Percentiles rank a stretch among this genome's conserved stretches.
These are phyloP conservation scores for Ambrosiella beaveri DNA, from an alignment of 2,329 filamentous ascomycete species.

Conservation along the genomic window DNA sequence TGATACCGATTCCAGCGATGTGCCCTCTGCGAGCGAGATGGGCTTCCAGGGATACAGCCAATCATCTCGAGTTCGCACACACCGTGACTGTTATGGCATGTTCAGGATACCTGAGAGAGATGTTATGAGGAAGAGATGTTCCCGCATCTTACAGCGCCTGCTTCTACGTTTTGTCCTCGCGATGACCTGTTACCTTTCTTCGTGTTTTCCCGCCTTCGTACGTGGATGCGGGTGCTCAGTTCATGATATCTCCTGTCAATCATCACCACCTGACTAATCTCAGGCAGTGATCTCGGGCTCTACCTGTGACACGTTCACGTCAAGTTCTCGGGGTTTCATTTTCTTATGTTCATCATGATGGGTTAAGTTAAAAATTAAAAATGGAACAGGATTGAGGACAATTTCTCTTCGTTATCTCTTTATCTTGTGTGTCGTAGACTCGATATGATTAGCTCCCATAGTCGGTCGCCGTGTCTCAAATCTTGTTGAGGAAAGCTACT, in stretches of 20 bases:
- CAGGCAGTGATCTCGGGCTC: not conserved
- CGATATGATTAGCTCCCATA: not conserved
- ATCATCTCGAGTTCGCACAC: conserved; percentile 10
- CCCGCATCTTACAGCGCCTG: not conserved
- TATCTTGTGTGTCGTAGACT: not conserved
- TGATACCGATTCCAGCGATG: conserved; percentile 11
- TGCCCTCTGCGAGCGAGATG: conserved; percentile 12
- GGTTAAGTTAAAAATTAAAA: conserved; percentile 7
- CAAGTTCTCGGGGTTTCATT: not conserved
- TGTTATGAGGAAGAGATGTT: conserved; percentile 7
- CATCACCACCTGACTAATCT: not conserved
- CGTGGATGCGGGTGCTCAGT: not conserved
- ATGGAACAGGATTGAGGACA: conserved; percentile 7
- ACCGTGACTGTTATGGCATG: conserved; percentile 7
- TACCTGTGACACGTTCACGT: not conserved
- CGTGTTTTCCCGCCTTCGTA: not conserved
- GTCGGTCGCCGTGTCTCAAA: not conserved
- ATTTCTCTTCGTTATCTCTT: conserved; percentile 1
- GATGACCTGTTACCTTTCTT: conserved; percentile 3
- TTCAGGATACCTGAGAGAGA: conserved; percentile 12
- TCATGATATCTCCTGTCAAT: not conserved
- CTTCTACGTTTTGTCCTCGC: conserved; percentile 1
- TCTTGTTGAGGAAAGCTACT: not conserved
- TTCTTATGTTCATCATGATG: conserved; percentile 7
- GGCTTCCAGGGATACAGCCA: conserved; percentile 7